phyloP scores from a whole-genome alignment of 2,329 filamentous ascomycete genomes.

The Fusarium heterosporum region DNA sequence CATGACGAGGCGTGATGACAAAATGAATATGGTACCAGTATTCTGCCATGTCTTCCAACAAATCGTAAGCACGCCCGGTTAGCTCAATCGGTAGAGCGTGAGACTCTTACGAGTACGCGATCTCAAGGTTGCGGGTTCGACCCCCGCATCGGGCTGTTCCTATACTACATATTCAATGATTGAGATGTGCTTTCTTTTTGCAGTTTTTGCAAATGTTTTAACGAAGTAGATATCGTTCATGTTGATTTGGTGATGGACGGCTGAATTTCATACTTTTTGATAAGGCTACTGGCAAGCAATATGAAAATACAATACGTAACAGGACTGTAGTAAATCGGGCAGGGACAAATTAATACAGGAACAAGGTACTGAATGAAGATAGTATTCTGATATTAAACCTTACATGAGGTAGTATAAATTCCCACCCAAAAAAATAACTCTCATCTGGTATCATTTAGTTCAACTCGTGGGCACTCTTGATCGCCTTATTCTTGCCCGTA shows the following conservation, averaged over 20 bases:
- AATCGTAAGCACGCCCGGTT: slow-evolving; percentile 50
- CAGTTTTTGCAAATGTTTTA: not conserved
- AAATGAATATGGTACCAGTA: not conserved
- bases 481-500: slow-evolving; percentile 56
- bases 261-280: too few relatives aligned
- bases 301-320: too few relatives aligned
- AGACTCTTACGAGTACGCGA: slow-evolving; percentile 67
- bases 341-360: too few relatives aligned
- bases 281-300: too few relatives aligned
- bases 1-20: accelerated
- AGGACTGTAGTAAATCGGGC: too few relatives aligned
- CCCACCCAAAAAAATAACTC: not conserved
- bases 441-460: slow-evolving; percentile 38
- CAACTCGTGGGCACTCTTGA: slow-evolving; percentile 57
- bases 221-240: not conserved
- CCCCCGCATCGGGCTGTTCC: slow-evolving; percentile 52
- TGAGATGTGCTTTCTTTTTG: slow-evolving; percentile 36
- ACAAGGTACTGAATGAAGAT: not conserved
- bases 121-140: slow-evolving; percentile 70
- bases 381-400: not conserved
- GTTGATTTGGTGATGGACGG: not conserved
- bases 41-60: not conserved
- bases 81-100: slow-evolving; percentile 68
- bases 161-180: slow-evolving; percentile 17
- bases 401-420: not conserved